These are phyloP conservation scores for Allium sativum DNA, from an alignment of 106 monocot species.

Conservation along the genomic window DNA sequence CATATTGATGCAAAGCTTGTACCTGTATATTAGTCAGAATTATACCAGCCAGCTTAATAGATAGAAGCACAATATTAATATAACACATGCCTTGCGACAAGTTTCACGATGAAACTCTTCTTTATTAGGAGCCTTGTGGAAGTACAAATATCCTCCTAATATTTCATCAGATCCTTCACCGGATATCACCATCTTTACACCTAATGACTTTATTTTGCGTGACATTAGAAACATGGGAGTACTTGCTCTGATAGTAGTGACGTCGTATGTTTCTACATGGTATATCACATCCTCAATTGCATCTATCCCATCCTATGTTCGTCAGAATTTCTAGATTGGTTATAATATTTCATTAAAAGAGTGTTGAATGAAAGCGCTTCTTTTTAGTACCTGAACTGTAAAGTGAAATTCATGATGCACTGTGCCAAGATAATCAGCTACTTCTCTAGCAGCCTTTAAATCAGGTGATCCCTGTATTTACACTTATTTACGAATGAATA, in stretches of 20 bases:
- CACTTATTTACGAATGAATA: too few relatives aligned
- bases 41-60: too few relatives aligned
- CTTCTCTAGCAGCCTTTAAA: constrained; percentile 51
- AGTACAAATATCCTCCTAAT: constrained; percentile 69
- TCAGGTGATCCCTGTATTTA: constrained; percentile 47
- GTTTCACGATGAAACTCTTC: constrained; percentile 58
- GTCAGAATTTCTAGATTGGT: too few relatives aligned
- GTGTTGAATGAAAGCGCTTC: too few relatives aligned
- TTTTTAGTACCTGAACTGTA: constrained; percentile 46
- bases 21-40: constrained; percentile 18
- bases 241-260: constrained; percentile 57
- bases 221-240: constrained; percentile 73
- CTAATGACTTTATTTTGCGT: constrained; percentile 52
- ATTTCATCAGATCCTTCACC: constrained; percentile 72
- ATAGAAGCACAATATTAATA: too few relatives aligned
- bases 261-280: constrained; percentile 54
- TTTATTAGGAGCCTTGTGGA: constrained; percentile 66
- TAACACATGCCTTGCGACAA: constrained; percentile 27
- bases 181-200: constrained; percentile 66
- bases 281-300: constrained; percentile 67
- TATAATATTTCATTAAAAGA: too few relatives aligned
- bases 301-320: constrained; percentile 50
- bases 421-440: constrained; percentile 45
- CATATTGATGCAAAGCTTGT: constrained; percentile 57
- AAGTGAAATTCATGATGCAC: constrained; percentile 60